phyloP scores from a whole-genome alignment of 106 monocot genomes.

The Posidonia australis region DNA sequence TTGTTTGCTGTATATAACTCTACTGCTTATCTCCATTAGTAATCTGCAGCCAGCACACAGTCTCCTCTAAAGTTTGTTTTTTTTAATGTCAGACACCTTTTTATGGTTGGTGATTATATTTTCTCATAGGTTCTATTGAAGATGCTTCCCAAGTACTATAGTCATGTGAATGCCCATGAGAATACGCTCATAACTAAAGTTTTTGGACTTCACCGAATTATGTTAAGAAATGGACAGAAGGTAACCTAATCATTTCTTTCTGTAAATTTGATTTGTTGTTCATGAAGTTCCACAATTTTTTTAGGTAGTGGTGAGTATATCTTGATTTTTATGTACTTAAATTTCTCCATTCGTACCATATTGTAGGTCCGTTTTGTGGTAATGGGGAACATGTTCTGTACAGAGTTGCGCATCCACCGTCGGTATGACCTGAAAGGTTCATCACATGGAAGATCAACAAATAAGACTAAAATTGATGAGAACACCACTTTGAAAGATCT shows the following conservation, averaged over 20 bases:
- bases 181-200: constrained; percentile 97
- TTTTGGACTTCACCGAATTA: constrained; percentile 86
- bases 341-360: constrained; percentile 9
- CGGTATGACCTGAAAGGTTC: constrained; percentile 95
- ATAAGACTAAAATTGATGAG: constrained; percentile 49
- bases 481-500: constrained; percentile 87
- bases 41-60: background rate
- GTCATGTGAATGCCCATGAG: constrained; percentile 73
- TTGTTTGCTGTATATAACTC: background rate
- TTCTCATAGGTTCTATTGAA: constrained; percentile 59
- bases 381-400: constrained; percentile 99
- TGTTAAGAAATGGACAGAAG: constrained; percentile 54
- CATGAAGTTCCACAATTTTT: no score
- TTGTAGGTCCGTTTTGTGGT: constrained; percentile 91
- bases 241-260: constrained; percentile 20
- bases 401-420: constrained; percentile 71
- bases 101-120: background rate
- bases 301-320: background rate
- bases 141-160: constrained; percentile 89
- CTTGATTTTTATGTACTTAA: background rate
- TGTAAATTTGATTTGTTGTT: background rate
- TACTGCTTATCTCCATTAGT: background rate
- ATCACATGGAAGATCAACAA: constrained; percentile 69
- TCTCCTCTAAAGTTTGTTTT: background rate
- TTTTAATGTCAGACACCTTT: background rate